A percentile compares a stretch with the other conserved stretches of the same genome.
Evolutionary conservation across 2,329 filamentous ascomycete genomes (phyloP).

Genomic region (Exophiala mesophila): DNA sequence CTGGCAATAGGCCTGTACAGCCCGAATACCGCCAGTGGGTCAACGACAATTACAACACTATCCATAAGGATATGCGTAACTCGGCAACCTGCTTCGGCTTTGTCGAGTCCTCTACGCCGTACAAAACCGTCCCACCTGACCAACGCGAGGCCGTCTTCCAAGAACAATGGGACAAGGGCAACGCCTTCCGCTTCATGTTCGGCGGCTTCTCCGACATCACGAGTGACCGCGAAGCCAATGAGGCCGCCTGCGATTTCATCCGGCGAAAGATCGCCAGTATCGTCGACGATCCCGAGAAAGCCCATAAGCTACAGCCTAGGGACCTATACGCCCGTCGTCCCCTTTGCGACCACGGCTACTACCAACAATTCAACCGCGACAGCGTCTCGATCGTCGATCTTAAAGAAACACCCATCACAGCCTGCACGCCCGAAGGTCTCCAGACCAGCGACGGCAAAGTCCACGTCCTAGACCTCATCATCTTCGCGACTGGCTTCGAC

Average conservation of each 20-base stretch:
- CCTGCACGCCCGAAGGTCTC: conserved; percentile 28
- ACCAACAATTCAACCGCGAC: conserved; percentile 43
- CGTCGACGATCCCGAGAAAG: conserved; percentile 32
- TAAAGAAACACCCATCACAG: conserved; percentile 27
- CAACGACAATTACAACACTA: conserved; percentile 33
- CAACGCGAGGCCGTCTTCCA: conserved; percentile 28
- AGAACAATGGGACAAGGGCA: conserved; percentile 30
- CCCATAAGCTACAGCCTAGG: conserved; percentile 38
- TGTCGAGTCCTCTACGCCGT: conserved; percentile 24
- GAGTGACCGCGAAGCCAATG: conserved; percentile 35
- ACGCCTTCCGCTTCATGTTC: conserved; percentile 37
- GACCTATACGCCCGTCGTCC: conserved; percentile 51
- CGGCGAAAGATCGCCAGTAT: conserved; percentile 30
- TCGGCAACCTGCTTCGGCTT: conserved; percentile 24
- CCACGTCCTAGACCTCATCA: conserved; percentile 28
- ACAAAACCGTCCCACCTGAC: conserved; percentile 8
- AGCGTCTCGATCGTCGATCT: conserved; percentile 44
- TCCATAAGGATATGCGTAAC: conserved; percentile 29
- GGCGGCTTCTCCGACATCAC: conserved; percentile 35
- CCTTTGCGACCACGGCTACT: conserved; percentile 48
- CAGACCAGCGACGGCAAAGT: conserved; percentile 23
- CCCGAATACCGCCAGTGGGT: conserved; percentile 20
- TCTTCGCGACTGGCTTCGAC: conserved; percentile 18
- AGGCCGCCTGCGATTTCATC: conserved; percentile 36
- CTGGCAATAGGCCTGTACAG: conserved; percentile 5